Evolutionary conservation across 2,329 filamentous ascomycete genomes (phyloP).

Genomic region (Ophiocordyceps robertsii): DNA sequence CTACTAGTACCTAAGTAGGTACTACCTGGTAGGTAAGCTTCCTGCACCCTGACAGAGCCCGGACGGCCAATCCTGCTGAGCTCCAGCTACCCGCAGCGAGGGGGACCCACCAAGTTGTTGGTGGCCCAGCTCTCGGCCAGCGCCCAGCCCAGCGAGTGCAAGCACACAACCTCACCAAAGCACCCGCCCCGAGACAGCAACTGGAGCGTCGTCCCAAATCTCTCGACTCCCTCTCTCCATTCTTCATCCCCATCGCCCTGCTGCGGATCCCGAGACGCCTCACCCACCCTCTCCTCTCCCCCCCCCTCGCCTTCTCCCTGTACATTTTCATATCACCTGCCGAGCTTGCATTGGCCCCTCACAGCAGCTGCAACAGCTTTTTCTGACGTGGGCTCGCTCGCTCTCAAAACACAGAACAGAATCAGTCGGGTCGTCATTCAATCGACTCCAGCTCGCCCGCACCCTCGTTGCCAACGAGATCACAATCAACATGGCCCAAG

Average conservation of each 20-base stretch:
- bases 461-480: slow-evolving; percentile 4
- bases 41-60: slow-evolving; percentile 1
- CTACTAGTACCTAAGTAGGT: too few species aligned
- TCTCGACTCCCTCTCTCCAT: slow-evolving; percentile 5
- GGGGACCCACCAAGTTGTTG: slow-evolving; percentile 10
- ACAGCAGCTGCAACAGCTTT: background rate
- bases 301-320: slow-evolving; percentile 4
- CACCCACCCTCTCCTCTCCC: slow-evolving; percentile 2
- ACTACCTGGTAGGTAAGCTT: too few species aligned
- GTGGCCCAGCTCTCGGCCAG: slow-evolving; percentile 4
- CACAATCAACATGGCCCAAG: slow-evolving; percentile 32
- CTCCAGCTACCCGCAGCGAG: background rate
- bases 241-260: slow-evolving; percentile 1
- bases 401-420: background rate
- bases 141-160: slow-evolving; percentile 3
- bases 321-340: background rate
- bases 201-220: slow-evolving; percentile 13
- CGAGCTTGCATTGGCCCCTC: slow-evolving; percentile 6
- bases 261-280: background rate
- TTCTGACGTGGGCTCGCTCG: background rate
- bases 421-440: slow-evolving; percentile 2
- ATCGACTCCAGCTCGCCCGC: slow-evolving; percentile 1
- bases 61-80: slow-evolving; percentile 3
- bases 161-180: background rate
- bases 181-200: background rate